phyloP scores from a whole-genome alignment of 2,329 filamentous ascomycete species.

The Lecanoromycetidae sp. region DNA sequence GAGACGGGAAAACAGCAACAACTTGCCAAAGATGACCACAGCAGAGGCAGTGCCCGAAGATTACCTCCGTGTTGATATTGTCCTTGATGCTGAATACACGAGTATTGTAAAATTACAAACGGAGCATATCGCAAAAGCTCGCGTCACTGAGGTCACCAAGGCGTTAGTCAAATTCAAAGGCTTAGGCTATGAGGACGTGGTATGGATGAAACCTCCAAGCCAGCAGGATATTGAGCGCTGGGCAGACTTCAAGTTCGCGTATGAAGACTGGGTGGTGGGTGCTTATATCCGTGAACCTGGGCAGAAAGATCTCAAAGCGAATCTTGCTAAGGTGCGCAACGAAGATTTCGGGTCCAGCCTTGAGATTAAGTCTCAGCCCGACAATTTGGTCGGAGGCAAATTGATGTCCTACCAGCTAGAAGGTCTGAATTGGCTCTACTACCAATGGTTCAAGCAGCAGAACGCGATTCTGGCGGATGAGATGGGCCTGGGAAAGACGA shows the following conservation, averaged over 20 bases:
- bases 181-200: slow-evolving; percentile 75
- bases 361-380: slow-evolving; percentile 60
- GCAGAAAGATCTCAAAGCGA: slow-evolving; percentile 46
- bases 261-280: slow-evolving; percentile 72
- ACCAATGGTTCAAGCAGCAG: slow-evolving; percentile 68
- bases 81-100: slow-evolving; percentile 67
- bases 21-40: slow-evolving; percentile 54
- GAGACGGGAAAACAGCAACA: slow-evolving; percentile 52
- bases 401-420: slow-evolving; percentile 91
- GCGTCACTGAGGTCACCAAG: slow-evolving; percentile 58
- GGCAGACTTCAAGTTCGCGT: slow-evolving; percentile 69
- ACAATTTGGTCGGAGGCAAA: slow-evolving; percentile 60
- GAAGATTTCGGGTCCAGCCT: slow-evolving; percentile 54
- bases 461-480: slow-evolving; percentile 93
- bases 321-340: slow-evolving; percentile 55
- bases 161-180: slow-evolving; percentile 88
- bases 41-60: slow-evolving; percentile 81
- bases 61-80: slow-evolving; percentile 71
- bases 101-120: slow-evolving; percentile 45
- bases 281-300: slow-evolving; percentile 56
- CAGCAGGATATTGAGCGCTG: slow-evolving; percentile 56
- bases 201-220: slow-evolving; percentile 74
- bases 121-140: slow-evolving; percentile 57
- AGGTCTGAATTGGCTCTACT: slow-evolving; percentile 88
- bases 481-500: slow-evolving; percentile 96